Evolutionary conservation across 441 rosid genomes (phyloP), one percentile per base, ranked within the genome.

Genomic region (Populus hybrid): DNA sequence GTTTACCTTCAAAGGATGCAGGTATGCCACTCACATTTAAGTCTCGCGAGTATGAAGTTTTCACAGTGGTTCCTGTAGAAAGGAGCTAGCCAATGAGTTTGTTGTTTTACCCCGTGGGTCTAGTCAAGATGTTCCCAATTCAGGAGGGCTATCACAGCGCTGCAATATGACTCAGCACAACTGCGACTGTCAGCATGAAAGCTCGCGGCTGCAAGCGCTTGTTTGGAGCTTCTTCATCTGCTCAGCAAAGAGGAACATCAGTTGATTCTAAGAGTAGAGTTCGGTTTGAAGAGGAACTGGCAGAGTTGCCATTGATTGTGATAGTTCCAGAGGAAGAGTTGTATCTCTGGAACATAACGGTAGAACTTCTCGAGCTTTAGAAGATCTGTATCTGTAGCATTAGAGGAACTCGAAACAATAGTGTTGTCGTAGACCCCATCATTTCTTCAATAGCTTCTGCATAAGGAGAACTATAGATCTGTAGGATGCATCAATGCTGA

Each of bases 1-100:
- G 80, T 84, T 68, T 88, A 86, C 84, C 88, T 91, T 64, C 94
- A 0, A 86, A 83, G 65, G 80, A 85, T 76, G 84, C 90, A 69
- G 76, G 87, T 2, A 45, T 93, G 81, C 92, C 97, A 33, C 38
- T 93, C 24, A 90, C 94, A 2, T 75, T 93, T 71, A 86, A 88
- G 73, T 77, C 90, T 9, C 84, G 88, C 11, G 90, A 86, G 28
- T 89, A 83, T n/a, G 94, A 90, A 80, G 89, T 93, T 72, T 88
- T 85, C 74, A 88, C 95, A 0, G 88, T 91, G 65, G 88, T 76
- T 77, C 93, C 95, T 0, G 88, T 86, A n/a, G n/a, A 16, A 87
- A 82, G 88, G 88, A 83, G 76, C 24, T 87, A 16, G 33, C 79
- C 36, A 72, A 67, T 26, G 90, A 88, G 63, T 84, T 90, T 38